These are phyloP conservation scores for Russula virescens DNA, from an alignment of 768 basidiomycete species.

Conservation along the genomic window DNA sequence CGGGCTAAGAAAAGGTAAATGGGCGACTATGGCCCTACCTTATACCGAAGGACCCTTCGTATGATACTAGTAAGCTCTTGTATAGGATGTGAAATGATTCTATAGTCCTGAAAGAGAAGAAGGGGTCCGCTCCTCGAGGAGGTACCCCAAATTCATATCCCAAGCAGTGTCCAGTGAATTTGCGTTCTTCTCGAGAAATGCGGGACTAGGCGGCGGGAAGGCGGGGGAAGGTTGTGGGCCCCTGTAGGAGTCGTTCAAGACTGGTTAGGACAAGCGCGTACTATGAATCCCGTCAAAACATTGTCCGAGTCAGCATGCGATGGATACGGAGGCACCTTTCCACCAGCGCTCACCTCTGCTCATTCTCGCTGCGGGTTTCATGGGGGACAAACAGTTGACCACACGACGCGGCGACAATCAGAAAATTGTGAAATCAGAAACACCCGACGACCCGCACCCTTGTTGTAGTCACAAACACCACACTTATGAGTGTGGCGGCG, in stretches of 20 bases:
- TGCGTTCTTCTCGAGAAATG: not conserved
- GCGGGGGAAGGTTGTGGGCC: not conserved
- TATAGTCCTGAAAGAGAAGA: not conserved
- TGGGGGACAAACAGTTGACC: conserved; percentile 5
- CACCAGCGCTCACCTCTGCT: not conserved
- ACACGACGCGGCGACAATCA: not conserved
- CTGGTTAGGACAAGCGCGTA: not conserved
- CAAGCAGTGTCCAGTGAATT: not conserved
- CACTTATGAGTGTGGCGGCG: not conserved
- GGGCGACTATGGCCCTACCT: not conserved
- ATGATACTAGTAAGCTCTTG: not conserved
- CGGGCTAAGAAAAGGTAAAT: not conserved
- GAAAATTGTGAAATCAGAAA: not conserved
- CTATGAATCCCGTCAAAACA: not conserved
- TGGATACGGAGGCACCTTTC: not conserved
- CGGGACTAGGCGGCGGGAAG: not conserved
- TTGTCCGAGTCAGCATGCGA: conserved; percentile 1
- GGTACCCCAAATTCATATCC: not conserved
- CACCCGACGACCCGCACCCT: not conserved
- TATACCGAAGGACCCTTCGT: not conserved
- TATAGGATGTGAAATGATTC: not conserved
- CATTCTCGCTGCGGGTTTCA: not conserved
- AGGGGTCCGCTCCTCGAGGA: not conserved
- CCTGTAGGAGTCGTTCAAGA: not conserved
- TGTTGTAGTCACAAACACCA: not conserved